phyloP scores from a whole-genome alignment of 2,329 filamentous ascomycete species.

The Neonectria neomacrospora region DNA sequence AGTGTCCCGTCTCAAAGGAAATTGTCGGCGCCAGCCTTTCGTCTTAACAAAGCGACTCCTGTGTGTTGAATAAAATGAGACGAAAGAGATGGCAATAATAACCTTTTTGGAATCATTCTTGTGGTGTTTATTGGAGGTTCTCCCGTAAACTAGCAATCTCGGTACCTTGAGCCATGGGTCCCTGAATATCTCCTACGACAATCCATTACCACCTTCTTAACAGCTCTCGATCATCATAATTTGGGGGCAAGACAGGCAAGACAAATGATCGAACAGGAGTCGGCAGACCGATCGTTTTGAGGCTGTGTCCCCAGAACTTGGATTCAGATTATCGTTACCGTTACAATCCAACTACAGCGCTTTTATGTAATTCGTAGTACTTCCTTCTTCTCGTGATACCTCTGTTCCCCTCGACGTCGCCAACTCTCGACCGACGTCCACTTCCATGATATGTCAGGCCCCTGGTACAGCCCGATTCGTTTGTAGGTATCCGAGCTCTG shows the following conservation, averaged over 20 bases:
- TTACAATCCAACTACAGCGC: not conserved
- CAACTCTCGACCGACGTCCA: slow-evolving; percentile 22
- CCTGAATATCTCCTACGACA: no score
- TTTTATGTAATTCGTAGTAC: slow-evolving; percentile 16
- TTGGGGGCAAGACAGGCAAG: no score
- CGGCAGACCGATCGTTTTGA: no score
- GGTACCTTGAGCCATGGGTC: no score
- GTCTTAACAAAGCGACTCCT: not conserved
- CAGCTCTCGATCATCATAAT: not conserved
- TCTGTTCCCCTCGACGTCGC: slow-evolving; percentile 17
- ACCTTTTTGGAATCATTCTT: no score
- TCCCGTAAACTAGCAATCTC: no score
- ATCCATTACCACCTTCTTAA: not conserved
- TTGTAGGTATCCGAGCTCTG: not conserved
- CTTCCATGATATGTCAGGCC: slow-evolving; percentile 19
- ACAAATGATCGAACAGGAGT: no score
- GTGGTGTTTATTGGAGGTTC: no score
- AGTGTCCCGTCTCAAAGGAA: not conserved
- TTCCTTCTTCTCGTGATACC: slow-evolving; percentile 22
- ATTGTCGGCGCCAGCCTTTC: not conserved
- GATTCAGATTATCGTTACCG: not conserved
- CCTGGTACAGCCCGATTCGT: slow-evolving; percentile 15
- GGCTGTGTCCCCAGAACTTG: no score
- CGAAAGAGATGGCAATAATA: no score
- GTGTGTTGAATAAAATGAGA: not conserved